Conservation (phyloP, 257 asterid species). For the Perilla frutescens region DNA sequence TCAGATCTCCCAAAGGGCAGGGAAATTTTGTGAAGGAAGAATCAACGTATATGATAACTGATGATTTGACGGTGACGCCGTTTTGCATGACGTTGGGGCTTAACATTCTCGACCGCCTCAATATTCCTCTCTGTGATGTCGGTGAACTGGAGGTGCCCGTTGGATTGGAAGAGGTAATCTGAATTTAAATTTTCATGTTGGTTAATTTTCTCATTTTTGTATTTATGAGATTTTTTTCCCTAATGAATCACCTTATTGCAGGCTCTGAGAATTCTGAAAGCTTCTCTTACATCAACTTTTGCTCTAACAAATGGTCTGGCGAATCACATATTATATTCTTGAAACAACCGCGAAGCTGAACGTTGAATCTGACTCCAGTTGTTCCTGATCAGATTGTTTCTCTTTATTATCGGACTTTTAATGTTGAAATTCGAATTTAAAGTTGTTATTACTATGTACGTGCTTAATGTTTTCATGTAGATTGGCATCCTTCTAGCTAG, state of each 20-base stretch:
- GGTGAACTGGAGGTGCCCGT: slow-evolving; percentile 28
- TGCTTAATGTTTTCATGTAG: no score
- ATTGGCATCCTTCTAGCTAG: no score
- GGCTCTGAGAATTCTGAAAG: background rate
- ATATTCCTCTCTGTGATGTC: slow-evolving; percentile 28
- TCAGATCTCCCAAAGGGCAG: background rate
- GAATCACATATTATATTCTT: no score
- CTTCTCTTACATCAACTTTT: slow-evolving; percentile 30
- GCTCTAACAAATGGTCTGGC: slow-evolving; percentile 29
- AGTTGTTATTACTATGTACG: no score
- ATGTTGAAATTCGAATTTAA: background rate
- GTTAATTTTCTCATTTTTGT: no score
- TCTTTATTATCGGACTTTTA: no score
- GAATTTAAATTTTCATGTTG: no score
- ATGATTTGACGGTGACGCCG: slow-evolving; percentile 33
- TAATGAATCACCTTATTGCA: no score
- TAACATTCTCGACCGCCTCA: background rate
- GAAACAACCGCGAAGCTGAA: no score
- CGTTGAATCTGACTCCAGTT: no score
- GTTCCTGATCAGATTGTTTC: no score
- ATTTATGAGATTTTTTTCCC: no score
- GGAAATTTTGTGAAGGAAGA: slow-evolving; percentile 21
- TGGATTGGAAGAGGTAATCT: slow-evolving; percentile 35
- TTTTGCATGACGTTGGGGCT: background rate
- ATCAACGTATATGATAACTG: slow-evolving; percentile 25